Conservation (phyloP, 345 rosid species). For the Orychophragmus violaceus region DNA sequence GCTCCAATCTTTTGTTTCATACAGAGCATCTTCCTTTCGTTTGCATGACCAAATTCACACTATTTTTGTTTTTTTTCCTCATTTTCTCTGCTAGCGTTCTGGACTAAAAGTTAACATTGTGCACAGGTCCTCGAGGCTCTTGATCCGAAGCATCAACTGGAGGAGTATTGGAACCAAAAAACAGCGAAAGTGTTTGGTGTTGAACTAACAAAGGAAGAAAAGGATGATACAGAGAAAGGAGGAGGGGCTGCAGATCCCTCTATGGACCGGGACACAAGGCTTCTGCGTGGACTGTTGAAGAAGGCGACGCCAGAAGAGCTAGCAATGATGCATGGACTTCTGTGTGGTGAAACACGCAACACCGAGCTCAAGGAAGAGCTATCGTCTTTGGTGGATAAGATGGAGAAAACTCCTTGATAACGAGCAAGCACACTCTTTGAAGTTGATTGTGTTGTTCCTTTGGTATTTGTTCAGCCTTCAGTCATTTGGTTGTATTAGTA, state of each 20-base stretch:
- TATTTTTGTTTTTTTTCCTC: too few relatives aligned
- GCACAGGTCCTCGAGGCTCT: constrained; percentile 73
- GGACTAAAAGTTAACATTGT: constrained; percentile 1
- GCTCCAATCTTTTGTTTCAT: not conserved
- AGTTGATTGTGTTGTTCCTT: constrained; percentile 14
- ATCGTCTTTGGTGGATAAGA: constrained; percentile 46
- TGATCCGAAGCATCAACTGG: constrained; percentile 59
- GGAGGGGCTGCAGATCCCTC: constrained; percentile 33
- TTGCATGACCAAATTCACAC: not conserved
- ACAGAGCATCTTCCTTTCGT: not conserved
- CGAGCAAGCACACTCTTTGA: not conserved
- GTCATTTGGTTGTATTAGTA: constrained; percentile 9
- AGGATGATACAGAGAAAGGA: constrained; percentile 32
- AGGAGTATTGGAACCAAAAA: constrained; percentile 71
- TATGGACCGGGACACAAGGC: constrained; percentile 33
- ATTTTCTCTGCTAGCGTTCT: not conserved
- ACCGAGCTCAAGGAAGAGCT: constrained; percentile 42
- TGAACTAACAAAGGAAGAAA: constrained; percentile 27
- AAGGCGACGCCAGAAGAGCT: constrained; percentile 55
- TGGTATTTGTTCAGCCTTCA: constrained; percentile 13
- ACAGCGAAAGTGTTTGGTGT: constrained; percentile 31
- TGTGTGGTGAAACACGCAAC: constrained; percentile 38
- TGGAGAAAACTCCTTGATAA: constrained; percentile 37
- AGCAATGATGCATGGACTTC: constrained; percentile 44
- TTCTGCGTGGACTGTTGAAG: constrained; percentile 44